phyloP scores from a whole-genome alignment of 345 rosid species.

The Citrus maxima region DNA sequence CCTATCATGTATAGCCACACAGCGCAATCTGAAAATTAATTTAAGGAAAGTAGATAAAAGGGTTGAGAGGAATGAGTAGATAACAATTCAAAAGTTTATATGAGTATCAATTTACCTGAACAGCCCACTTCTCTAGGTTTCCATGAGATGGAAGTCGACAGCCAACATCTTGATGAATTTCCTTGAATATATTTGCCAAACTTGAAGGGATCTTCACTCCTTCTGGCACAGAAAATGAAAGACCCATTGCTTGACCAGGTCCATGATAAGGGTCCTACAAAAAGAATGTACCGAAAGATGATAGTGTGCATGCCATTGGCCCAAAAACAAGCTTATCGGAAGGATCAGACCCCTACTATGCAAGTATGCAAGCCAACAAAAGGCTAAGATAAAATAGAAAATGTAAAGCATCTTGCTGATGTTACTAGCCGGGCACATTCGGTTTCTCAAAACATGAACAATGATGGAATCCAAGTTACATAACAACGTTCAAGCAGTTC shows the following conservation, averaged over 20 bases:
- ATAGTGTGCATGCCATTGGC: background rate
- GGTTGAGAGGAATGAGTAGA: background rate
- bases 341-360: background rate
- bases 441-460: background rate
- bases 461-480: background rate
- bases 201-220: constrained; percentile 84
- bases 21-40: background rate
- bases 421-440: background rate
- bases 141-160: constrained; percentile 89
- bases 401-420: background rate
- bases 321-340: background rate
- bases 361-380: background rate
- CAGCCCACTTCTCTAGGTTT: constrained; percentile 82
- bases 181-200: constrained; percentile 83
- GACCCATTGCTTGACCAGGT: constrained; percentile 97
- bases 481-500: background rate
- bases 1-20: background rate
- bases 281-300: background rate
- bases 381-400: background rate
- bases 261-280: constrained; percentile 92
- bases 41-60: background rate
- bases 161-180: constrained; percentile 79
- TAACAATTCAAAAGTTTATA: background rate
- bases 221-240: constrained; percentile 85
- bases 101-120: constrained; percentile 46